Base-by-base conservation (phyloP, 1,284 basidiomycete genomes). In the Cutaneotrichosporon sp. region DNA sequence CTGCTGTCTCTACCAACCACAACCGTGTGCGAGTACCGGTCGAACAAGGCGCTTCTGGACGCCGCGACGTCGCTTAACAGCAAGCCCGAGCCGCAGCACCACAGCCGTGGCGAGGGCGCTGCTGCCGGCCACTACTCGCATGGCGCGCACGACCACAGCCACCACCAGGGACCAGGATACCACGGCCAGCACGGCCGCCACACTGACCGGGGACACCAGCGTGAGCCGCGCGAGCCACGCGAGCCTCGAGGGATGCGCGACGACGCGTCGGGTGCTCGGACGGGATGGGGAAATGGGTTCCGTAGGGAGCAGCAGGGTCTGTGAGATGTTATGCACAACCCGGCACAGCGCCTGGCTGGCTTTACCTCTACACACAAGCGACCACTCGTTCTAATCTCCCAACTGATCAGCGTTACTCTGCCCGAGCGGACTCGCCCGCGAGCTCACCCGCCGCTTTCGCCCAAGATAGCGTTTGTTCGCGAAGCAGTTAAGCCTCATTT, bases 11-110 rank as follows among this genome's bases (percentile, higher is more conserved):
- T 76, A 1, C 72, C 75, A 1, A 44, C 68, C 14, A 52, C 61
- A 5, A 74, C 74, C 14, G 56, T 59, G 40, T 73, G 73, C 54
- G 75, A 76, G 55, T 76, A 76, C 59, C 68, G 72, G 18, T 70
- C 74, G 12, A 75, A 75, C 61, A 66, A 66, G 41, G 65, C 70
- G 10, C 57, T 74, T 8, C 60, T 75, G 15, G 73, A 74, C 35
- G 67, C 60, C 5, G 66, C 65, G 13, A 59, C 69, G 15, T 51
- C 47, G 13, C 43, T 60, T 22, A 54, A 59, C 51, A 57, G 53
- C 45, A 38, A 49, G 12, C 40, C 35, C 21, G 35, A 44, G n/a
- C 17, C 45, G 26, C 46, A 45, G 30, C 43, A 46, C 50, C 42
- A 52, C 18, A 30, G 8, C 41, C 41, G 26, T 22, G n/a, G 22